Evolutionary conservation across 75 land plant genomes (phyloP).

Genomic region (Selaginella moellendorffii): DNA sequence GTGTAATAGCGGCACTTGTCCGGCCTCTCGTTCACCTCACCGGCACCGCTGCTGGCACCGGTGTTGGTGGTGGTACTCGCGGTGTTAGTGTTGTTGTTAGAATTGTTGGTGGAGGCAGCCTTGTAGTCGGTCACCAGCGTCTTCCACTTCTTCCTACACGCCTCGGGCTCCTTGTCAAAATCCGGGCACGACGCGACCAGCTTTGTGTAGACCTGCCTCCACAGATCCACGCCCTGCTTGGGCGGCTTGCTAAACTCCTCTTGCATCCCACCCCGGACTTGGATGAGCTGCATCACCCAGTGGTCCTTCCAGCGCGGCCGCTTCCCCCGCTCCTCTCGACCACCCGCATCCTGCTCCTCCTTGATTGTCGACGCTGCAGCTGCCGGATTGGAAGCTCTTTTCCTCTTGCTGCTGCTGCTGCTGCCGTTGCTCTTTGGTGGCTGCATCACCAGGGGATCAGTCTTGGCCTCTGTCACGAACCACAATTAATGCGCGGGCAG

Average conservation of each 20-base stretch:
- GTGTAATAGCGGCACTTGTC: not conserved
- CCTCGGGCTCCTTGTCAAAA: constrained; percentile 7
- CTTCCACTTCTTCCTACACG: constrained; percentile 6
- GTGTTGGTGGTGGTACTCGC: too few species aligned
- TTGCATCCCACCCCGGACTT: constrained; percentile 3
- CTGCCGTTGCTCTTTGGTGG: not conserved
- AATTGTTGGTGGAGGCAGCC: not conserved
- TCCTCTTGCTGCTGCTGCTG: not conserved
- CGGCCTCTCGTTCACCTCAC: not conserved
- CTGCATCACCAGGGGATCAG: not conserved
- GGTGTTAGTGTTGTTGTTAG: not conserved
- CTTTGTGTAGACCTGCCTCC: constrained; percentile 4
- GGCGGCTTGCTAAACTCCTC: constrained; percentile 9
- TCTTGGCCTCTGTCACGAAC: not conserved
- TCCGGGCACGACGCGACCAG: not conserved
- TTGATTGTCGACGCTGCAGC: too few species aligned
- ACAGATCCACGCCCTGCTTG: constrained; percentile 7
- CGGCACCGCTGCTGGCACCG: too few species aligned
- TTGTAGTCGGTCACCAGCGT: not conserved
- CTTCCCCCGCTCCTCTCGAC: not conserved
- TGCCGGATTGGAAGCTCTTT: not conserved
- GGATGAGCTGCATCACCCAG: constrained; percentile 1
- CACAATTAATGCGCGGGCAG: not conserved
- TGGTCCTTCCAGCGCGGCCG: constrained; percentile 7
- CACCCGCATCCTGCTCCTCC: not conserved